Percentiles rank a stretch among this genome's conserved stretches.
Conservation (phyloP, 192 early-diverging fungal genomes). For the Entomortierella beljakovae region DNA sequence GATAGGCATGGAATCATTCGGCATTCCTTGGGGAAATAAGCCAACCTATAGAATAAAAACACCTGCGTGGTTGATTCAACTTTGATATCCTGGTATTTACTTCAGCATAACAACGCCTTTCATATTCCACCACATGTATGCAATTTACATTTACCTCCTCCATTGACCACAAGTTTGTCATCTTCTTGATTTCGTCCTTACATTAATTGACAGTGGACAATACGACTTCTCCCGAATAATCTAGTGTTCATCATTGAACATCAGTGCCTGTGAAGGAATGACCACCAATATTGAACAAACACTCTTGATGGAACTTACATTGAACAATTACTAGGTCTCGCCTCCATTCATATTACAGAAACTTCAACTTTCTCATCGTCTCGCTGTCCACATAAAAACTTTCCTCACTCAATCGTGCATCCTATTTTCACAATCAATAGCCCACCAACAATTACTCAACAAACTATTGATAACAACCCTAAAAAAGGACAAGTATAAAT, state of each 20-base stretch:
- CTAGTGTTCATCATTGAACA: not conserved
- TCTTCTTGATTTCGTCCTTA: not conserved
- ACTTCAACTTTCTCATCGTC: constrained; percentile 1
- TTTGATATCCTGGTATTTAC: constrained; percentile 1
- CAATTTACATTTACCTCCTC: not conserved
- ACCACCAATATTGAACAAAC: not conserved
- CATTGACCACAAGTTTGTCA: not conserved
- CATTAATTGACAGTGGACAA: not conserved
- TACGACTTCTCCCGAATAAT: not conserved
- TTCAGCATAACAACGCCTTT: not conserved
- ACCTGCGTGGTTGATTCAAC: constrained; percentile 1
- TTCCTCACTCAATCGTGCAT: not conserved
- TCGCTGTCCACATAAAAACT: not conserved
- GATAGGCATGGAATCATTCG: not conserved
- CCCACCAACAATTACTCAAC: not conserved
- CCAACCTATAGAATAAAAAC: not conserved
- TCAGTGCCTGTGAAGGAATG: not conserved
- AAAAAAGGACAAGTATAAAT: not conserved
- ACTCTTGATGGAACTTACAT: not conserved
- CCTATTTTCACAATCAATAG: not conserved
- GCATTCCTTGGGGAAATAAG: not conserved
- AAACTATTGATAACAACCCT: not conserved
- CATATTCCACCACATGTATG: not conserved
- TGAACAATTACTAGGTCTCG: not conserved
- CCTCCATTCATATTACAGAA: not conserved